Evolutionary conservation across 1,284 basidiomycete genomes (phyloP).

Genomic region (Marasmius fiardii): DNA sequence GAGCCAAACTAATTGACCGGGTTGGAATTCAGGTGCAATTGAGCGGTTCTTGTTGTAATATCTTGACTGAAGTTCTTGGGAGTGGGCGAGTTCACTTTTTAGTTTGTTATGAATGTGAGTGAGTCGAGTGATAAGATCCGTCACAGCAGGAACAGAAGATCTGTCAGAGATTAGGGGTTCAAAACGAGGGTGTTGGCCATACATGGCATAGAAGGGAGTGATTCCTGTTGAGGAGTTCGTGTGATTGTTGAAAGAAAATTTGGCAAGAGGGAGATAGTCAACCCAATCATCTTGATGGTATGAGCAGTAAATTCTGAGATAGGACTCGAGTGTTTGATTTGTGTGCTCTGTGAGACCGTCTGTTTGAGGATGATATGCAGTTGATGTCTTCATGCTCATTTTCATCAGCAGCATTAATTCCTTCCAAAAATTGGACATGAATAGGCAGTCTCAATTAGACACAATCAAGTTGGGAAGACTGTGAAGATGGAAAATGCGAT

Average conservation of each 20-base stretch:
- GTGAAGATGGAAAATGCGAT: constrained; percentile 28
- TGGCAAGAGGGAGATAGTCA: constrained; percentile 22
- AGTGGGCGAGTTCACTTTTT: constrained; percentile 22
- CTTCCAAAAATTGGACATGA: constrained; percentile 29
- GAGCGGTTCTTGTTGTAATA: constrained; percentile 19
- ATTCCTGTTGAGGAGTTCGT: constrained; percentile 29
- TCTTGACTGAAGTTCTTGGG: constrained; percentile 22
- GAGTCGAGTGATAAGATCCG: constrained; percentile 17
- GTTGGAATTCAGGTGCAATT: neutral
- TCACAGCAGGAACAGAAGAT: constrained; percentile 19
- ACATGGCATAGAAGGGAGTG: constrained; percentile 28
- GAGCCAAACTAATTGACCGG: neutral
- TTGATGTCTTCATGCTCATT: constrained; percentile 25
- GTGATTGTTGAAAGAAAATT: constrained; percentile 44
- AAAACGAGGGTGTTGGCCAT: constrained; percentile 30
- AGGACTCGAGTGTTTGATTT: constrained; percentile 7
- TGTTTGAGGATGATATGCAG: constrained; percentile 26
- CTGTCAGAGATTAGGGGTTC: constrained; percentile 21
- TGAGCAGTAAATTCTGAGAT: constrained; percentile 6
- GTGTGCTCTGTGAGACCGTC: constrained; percentile 37
- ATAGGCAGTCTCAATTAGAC: constrained; percentile 28
- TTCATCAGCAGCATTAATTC: constrained; percentile 19
- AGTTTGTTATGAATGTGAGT: constrained; percentile 23
- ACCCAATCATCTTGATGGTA: constrained; percentile 13
- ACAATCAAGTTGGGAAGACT: constrained; percentile 27